Conservation (phyloP, 2,329 filamentous ascomycete species). For the Penicillium fuscoglaucum region DNA sequence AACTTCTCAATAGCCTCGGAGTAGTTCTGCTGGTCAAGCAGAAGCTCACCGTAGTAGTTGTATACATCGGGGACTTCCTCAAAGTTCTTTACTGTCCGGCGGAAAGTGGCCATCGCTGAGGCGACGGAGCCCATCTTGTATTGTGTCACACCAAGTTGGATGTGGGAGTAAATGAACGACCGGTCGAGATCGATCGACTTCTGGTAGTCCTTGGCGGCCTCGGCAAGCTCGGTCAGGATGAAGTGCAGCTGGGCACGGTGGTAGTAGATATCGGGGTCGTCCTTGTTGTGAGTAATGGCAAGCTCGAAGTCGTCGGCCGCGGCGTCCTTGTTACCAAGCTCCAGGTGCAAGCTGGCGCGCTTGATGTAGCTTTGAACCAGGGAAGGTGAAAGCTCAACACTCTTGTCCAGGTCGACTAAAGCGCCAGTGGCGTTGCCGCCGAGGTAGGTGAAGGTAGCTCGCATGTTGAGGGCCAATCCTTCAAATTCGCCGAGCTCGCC, state of each 20-base stretch:
- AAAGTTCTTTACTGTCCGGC: slow-evolving; percentile 97
- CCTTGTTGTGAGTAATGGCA: slow-evolving; percentile 78
- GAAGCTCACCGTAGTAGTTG: slow-evolving; percentile 98
- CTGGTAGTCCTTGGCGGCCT: slow-evolving; percentile 97
- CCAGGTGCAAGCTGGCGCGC: slow-evolving; percentile 94
- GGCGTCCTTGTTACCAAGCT: slow-evolving; percentile 84
- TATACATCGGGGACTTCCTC: slow-evolving; percentile 95
- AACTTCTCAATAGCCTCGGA: slow-evolving; percentile 96
- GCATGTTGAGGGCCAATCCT: slow-evolving; percentile 92
- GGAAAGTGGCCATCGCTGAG: slow-evolving; percentile 97
- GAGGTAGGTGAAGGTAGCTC: slow-evolving; percentile 92
- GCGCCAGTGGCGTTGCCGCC: slow-evolving; percentile 83
- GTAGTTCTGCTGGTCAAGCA: slow-evolving; percentile 95
- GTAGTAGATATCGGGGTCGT: slow-evolving; percentile 97
- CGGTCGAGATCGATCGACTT: slow-evolving; percentile 97
- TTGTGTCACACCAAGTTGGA: slow-evolving; percentile 97
- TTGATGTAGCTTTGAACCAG: slow-evolving; percentile 98
- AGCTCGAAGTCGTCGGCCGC: slow-evolving; percentile 85
- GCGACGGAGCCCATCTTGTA: slow-evolving; percentile 99
- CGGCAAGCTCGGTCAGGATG: slow-evolving; percentile 89
- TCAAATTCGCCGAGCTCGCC: slow-evolving; percentile 79
- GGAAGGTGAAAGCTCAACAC: slow-evolving; percentile 81
- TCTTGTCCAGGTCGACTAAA: slow-evolving; percentile 83
- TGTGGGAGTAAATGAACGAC: slow-evolving; percentile 98
- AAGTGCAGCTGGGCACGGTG: slow-evolving; percentile 98